Conservation (phyloP, 2,329 filamentous ascomycete genomes). For the Alternaria conjuncta region DNA sequence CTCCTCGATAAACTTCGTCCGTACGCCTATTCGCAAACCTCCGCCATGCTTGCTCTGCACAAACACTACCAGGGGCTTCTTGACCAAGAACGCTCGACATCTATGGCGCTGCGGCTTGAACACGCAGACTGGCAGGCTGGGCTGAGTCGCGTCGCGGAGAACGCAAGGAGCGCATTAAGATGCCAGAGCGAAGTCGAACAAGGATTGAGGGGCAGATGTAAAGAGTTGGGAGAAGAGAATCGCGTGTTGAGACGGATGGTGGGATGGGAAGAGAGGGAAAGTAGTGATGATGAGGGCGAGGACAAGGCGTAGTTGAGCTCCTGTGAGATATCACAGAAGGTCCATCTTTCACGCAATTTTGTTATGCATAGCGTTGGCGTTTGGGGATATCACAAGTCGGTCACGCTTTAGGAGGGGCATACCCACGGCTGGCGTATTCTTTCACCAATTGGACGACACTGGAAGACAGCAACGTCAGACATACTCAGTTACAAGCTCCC, state of each 20-base stretch:
- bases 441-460: not conserved
- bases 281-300: constrained; percentile 51
- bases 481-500: not conserved
- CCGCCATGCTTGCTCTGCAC: constrained; percentile 53
- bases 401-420: not conserved
- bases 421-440: not conserved
- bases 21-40: constrained; percentile 50
- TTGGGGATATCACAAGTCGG: not conserved
- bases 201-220: constrained; percentile 48
- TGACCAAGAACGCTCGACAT: constrained; percentile 52
- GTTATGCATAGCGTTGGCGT: not conserved
- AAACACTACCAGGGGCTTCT: constrained; percentile 57
- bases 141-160: constrained; percentile 52
- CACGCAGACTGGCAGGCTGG: constrained; percentile 59
- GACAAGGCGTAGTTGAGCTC: constrained; percentile 1
- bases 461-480: not conserved
- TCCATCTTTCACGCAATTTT: not conserved
- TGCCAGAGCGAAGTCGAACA: constrained; percentile 47
- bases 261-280: constrained; percentile 53
- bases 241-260: constrained; percentile 52
- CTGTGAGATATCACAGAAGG: not conserved
- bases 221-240: constrained; percentile 57
- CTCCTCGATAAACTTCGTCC: constrained; percentile 44
- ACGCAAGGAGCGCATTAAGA: constrained; percentile 49
- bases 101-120: constrained; percentile 54